phyloP scores from a whole-genome alignment of 202 grass and related monocot species.

The Carex sylvatica region DNA sequence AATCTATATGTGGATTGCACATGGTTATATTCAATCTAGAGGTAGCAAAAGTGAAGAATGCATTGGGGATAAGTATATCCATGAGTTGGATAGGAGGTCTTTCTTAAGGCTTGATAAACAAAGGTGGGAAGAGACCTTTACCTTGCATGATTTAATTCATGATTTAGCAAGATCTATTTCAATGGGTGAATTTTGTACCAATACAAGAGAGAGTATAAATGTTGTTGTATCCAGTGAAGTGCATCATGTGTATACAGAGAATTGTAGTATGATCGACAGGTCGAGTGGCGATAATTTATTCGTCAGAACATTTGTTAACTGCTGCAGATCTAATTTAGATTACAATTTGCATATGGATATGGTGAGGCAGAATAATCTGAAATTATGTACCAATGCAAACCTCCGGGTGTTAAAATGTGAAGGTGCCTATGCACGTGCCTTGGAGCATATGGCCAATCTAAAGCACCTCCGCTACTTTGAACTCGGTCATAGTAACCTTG shows the following conservation, averaged over 20 bases:
- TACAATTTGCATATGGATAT: not conserved
- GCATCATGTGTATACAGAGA: not conserved
- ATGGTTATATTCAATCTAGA: constrained; percentile 29
- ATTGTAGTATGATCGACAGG: not conserved
- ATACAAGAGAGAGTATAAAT: not conserved
- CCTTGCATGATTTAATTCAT: constrained; percentile 37
- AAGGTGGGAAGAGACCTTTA: not conserved
- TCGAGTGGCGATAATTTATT: not conserved
- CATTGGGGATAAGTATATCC: constrained; percentile 21
- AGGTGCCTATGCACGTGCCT: not conserved
- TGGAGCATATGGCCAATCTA: not conserved
- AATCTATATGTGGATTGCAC: constrained; percentile 45
- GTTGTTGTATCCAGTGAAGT: constrained; percentile 12
- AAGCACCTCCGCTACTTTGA: constrained; percentile 2
- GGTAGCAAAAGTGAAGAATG: constrained; percentile 12
- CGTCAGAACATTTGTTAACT: not conserved
- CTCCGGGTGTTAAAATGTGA: constrained; percentile 3
- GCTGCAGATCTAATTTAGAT: not conserved
- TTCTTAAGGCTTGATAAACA: not conserved
- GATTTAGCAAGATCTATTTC: constrained; percentile 31
- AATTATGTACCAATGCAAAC: not conserved
- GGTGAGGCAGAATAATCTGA: not conserved
- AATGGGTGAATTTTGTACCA: not conserved
- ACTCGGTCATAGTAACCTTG: not conserved
- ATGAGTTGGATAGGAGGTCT: constrained; percentile 39